Percentiles rank a stretch among this genome's conserved stretches.
phyloP scores from a whole-genome alignment of 2,329 filamentous ascomycete genomes.

The Monilinia fructigena region DNA sequence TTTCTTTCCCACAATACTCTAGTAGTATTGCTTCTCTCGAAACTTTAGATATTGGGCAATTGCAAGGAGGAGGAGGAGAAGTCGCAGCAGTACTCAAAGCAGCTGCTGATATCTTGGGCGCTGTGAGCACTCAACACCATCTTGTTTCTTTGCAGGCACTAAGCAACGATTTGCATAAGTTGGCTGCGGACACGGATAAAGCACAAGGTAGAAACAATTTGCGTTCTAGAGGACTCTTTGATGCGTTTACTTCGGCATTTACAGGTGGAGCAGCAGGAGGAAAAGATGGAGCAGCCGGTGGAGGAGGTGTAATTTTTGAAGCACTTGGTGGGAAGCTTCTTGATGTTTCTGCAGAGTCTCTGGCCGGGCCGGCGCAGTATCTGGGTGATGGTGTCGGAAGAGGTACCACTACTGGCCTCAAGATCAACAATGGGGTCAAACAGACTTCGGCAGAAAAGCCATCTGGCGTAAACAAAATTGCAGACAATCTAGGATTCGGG shows the following conservation, averaged over 20 bases:
- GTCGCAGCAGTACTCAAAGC: constrained; percentile 4
- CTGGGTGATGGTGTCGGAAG: constrained; percentile 21
- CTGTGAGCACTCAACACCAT: constrained; percentile 12
- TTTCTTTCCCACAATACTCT: neutral
- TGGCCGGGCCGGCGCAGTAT: constrained; percentile 10
- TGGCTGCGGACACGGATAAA: constrained; percentile 6
- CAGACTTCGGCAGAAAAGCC: constrained; percentile 17
- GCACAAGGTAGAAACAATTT: neutral
- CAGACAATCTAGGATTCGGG: constrained; percentile 20
- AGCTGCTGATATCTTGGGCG: constrained; percentile 12
- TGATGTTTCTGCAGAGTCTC: constrained; percentile 3
- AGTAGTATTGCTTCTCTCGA: constrained; percentile 5
- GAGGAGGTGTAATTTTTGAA: constrained; percentile 5
- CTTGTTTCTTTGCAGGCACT: constrained; percentile 16
- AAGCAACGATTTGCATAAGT: constrained; percentile 20
- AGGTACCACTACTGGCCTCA: constrained; percentile 19
- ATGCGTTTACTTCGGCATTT: neutral
- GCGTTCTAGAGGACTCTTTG: constrained; percentile 5
- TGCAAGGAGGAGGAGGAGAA: constrained; percentile 6
- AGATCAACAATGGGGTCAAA: constrained; percentile 16
- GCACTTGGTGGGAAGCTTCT: constrained; percentile 1
- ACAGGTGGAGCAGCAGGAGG: neutral
- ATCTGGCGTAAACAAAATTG: constrained; percentile 13
- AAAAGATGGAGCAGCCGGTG: neutral
- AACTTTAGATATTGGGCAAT: neutral